phyloP scores from a whole-genome alignment of 1,139 yeast species.

The Candida labiduridarum region DNA sequence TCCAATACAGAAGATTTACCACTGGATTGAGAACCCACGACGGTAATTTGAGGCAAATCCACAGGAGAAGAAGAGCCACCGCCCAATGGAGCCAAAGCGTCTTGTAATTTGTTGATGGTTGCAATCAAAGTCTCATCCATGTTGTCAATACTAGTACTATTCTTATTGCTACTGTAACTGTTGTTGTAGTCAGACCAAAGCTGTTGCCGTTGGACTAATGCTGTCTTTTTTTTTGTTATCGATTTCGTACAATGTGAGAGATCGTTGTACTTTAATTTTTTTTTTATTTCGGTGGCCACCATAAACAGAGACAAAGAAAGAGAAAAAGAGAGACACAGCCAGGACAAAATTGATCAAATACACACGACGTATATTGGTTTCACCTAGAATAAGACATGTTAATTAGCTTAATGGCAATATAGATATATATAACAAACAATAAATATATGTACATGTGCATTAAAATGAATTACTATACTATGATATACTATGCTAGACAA shows the following conservation, averaged over 20 bases:
- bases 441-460: too few relatives aligned
- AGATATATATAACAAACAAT: too few relatives aligned
- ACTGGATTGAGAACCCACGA: constrained; percentile 93
- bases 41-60: constrained; percentile 95
- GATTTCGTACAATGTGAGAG: background rate
- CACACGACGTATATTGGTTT: constrained; percentile 4
- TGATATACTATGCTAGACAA: too few relatives aligned
- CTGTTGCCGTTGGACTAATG: background rate
- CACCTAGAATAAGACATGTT: too few relatives aligned
- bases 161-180: background rate
- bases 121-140: constrained; percentile 93
- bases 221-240: constrained; percentile 6
- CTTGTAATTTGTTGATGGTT: constrained; percentile 91
- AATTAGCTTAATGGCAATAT: too few relatives aligned
- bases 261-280: background rate
- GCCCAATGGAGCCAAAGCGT: constrained; percentile 92
- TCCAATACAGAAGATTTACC: constrained; percentile 94
- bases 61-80: constrained; percentile 83
- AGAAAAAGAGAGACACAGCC: background rate
- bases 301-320: background rate
- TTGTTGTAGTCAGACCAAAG: background rate
- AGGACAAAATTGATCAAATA: background rate
- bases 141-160: constrained; percentile 1
- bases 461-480: too few relatives aligned
- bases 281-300: constrained; percentile 4